A percentile compares a stretch with the other conserved stretches of the same genome.
Evolutionary conservation across 2,329 filamentous ascomycete genomes (phyloP).

Genomic region (Lachnellula suecica): DNA sequence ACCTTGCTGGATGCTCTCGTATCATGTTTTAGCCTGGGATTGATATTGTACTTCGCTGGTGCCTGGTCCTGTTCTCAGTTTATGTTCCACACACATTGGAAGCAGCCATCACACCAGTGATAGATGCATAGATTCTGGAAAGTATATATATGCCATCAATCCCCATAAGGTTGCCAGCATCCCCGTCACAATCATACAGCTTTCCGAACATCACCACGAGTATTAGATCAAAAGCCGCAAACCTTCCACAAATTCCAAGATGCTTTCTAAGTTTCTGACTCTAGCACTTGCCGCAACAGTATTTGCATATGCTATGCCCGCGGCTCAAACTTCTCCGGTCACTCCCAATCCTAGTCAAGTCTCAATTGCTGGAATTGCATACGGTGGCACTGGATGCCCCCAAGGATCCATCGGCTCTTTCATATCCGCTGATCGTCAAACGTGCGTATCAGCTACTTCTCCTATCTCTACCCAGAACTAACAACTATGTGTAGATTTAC

Average conservation of each 20-base stretch:
- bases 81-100: conserved; percentile 6
- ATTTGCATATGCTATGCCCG: conserved; percentile 14
- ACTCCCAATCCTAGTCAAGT: conserved; percentile 15
- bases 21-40: conserved; percentile 16
- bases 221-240: conserved; percentile 3
- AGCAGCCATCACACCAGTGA: too few species aligned
- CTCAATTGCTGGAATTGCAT: conserved; percentile 17
- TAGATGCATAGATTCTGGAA: conserved; percentile 1
- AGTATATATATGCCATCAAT: conserved; percentile 17
- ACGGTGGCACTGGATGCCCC: conserved; percentile 23
- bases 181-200: conserved; percentile 1
- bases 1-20: too few species aligned
- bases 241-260: conserved; percentile 7
- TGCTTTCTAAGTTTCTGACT: conserved; percentile 15
- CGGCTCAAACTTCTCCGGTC: conserved; percentile 1
- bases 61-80: conserved; percentile 12
- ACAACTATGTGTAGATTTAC: conserved; percentile 17
- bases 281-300: conserved; percentile 13
- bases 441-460: conserved; percentile 12
- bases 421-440: conserved; percentile 21
- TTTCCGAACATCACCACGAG: neutral
- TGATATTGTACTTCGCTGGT: conserved; percentile 10
- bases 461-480: neutral
- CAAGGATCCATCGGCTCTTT: conserved; percentile 17
- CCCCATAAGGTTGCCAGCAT: conserved; percentile 4